Conservation (phyloP, 306 rosid species). For the Prunus kanzakura region DNA sequence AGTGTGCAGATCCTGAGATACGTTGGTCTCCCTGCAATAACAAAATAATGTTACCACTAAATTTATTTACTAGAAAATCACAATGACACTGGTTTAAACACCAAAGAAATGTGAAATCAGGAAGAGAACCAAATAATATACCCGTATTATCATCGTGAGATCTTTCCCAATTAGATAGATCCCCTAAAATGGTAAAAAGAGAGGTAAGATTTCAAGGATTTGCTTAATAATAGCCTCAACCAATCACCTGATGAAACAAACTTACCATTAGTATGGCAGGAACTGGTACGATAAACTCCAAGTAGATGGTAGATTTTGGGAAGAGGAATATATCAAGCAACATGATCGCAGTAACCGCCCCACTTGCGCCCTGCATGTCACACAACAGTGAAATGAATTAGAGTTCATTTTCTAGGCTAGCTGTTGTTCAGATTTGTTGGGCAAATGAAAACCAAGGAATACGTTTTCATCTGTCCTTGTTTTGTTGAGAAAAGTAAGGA, state of each 20-base stretch:
- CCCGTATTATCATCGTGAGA: conserved; percentile 53
- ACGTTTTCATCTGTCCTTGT: no score
- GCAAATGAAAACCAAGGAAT: no score
- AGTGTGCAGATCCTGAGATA: conserved; percentile 75
- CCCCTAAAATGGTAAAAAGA: conserved; percentile 54
- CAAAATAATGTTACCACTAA: background rate
- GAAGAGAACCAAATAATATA: conserved; percentile 26
- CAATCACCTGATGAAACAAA: conserved; percentile 18
- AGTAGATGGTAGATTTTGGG: conserved; percentile 62
- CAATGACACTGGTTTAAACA: conserved; percentile 8
- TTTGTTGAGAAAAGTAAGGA: no score
- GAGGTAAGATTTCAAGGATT: conserved; percentile 28
- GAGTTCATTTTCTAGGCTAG: conserved; percentile 10
- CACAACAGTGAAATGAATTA: conserved; percentile 18
- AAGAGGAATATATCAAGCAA: conserved; percentile 79
- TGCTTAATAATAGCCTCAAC: conserved; percentile 17
- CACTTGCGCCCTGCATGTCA: conserved; percentile 79
- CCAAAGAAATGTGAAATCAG: background rate
- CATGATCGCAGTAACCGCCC: conserved; percentile 77
- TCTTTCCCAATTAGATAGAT: conserved; percentile 67
- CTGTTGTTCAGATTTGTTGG: background rate
- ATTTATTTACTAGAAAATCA: background rate
- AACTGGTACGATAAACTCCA: conserved; percentile 63
- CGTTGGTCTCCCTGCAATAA: conserved; percentile 55
- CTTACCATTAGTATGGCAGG: conserved; percentile 78